Base-by-base conservation (phyloP, 176 grass and related monocot genomes). In the Calamus simplicifolius region DNA sequence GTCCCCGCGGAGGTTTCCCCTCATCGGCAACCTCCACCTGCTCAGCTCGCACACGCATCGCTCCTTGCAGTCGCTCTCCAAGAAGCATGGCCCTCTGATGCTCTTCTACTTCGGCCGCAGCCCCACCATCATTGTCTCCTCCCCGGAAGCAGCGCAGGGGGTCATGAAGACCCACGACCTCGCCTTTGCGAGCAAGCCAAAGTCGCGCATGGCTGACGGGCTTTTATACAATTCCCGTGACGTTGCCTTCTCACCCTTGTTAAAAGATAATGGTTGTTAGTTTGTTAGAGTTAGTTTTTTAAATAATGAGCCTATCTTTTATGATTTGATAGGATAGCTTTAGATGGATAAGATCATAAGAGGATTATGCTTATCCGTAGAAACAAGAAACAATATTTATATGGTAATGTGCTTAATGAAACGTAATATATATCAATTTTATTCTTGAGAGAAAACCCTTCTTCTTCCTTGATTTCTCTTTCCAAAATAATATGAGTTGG, bases 11-110 rank as follows among this genome's bases (percentile, higher is more conserved):
- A 35, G 48, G n/a, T 25, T 89, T 8, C 85, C 80, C 2, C 4
- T 84, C 69, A 54, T 89, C 23, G 85, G 80, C 6, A 72, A 89
- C 73, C 56, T 84, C 2, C 85, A 84, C 71, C 73, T 73, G 31
- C 80, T 89, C 14, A 80, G 73, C 15, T 2, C 56, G 4, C 51
- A 62, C 30, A 73, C 35, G 16, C 81, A 89, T 61, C 69, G 73
- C 27, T 73, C 56, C 6, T 58, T 84, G 16, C 77, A 78, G 19
- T 51, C 30, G 27, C 57, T 83, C 1, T 65, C 75, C 1, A 18
- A 5, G 3, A 23, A 2, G 12, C 56, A 78, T 29, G 81, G 81
- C 2, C 63, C 70, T 0, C 21, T 78, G 35, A 73, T 78, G 17
- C 51, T 54, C 15, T 49, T 83, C 52, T 51, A 48, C 27, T 57